Evolutionary conservation across 140 eudicot genomes (phyloP).

Genomic region (Bidens hawaiensis): DNA sequence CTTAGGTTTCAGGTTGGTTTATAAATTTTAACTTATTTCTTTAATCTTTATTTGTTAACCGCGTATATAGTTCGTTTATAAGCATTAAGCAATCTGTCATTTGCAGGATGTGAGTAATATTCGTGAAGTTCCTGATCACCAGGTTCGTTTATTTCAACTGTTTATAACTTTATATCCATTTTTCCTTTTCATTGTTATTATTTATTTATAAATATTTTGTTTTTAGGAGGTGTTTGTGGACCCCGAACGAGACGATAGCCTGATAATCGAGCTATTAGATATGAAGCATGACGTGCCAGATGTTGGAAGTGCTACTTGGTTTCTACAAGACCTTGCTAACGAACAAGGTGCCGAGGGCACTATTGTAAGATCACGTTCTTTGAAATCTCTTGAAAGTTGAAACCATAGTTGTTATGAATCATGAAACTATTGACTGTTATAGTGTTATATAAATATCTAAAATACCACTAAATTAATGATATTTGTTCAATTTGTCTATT

Average conservation of each 20-base stretch:
- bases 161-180: no score
- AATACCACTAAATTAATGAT: not conserved
- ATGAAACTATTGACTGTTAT: not conserved
- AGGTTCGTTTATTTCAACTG: not conserved
- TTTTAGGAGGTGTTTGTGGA: conserved; percentile 87
- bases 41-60: not conserved
- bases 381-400: not conserved
- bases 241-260: conserved; percentile 74
- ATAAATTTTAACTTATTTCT: not conserved
- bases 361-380: conserved; percentile 30
- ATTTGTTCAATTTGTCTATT: not conserved
- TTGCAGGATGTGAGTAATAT: not conserved
- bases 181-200: no score
- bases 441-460: not conserved
- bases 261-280: conserved; percentile 69
- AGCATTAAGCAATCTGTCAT: not conserved
- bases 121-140: not conserved
- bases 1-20: conserved; percentile 36
- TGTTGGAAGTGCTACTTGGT: conserved; percentile 82
- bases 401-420: not conserved
- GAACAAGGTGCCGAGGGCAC: conserved; percentile 82
- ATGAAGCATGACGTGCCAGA: conserved; percentile 66
- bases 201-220: no score
- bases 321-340: conserved; percentile 78
- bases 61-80: not conserved